Base-by-base conservation (phyloP, 768 basidiomycete species). In the Rhodocollybia butyracea region DNA sequence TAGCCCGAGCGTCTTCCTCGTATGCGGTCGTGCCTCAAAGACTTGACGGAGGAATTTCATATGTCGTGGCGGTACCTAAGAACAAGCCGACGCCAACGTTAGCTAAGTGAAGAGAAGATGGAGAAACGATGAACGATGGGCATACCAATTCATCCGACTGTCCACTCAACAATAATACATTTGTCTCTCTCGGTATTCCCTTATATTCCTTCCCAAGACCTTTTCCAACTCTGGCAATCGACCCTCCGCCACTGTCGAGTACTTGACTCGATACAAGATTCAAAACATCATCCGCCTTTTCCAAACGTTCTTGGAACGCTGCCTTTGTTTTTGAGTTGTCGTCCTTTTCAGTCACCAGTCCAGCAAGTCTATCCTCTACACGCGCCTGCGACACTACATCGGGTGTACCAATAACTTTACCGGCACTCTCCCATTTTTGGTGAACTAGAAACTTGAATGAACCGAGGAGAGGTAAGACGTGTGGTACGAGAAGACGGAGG, bases 371-470 rank as follows among this genome's bases (percentile, higher is more conserved):
- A 15, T 80, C 80, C 24, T 76, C 75, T 89, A 95, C 93, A 62
- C 93, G 89, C 52, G 77, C 74, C 45, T 79, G 78, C 17, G 88
- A 89, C 1, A 95, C 85, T 5, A 94, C 76, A 57, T 88, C 22
- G 24, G 83, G 86, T 19, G 89, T 85, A 22, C 77, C 64, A 0
- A 78, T 76, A 32, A 91, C 77, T 65, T 86, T 84, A 3, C 80
- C 76, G 0, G 80, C 80, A 1, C 90, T 90, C 64, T 92, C 85
- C 94, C 94, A 96, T 66, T 88, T 88, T 68, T 96, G 85, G 63
- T 93, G 86, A 61, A 91, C 89, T 8, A 94, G 80, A 70, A 88
- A 89, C 19, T 90, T 74, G 64, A 94, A 77, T 2, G 86, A 87
- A 0, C 80, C 76, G 31, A 94, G 78, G 27, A 82, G 66, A 7